phyloP scores from a whole-genome alignment of 805 yeast genomes.

The Pichia insulana region DNA sequence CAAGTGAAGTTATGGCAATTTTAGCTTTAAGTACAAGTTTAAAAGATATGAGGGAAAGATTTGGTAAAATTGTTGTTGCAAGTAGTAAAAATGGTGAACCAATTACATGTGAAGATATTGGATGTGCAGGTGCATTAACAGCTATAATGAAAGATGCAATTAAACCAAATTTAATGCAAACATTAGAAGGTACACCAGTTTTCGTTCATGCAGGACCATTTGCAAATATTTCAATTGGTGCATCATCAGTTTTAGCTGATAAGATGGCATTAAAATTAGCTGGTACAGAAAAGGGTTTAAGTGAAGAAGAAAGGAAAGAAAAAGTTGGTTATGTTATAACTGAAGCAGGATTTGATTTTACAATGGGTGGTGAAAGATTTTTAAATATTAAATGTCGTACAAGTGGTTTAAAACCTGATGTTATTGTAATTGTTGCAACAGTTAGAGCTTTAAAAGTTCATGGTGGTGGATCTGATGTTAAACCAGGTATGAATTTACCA shows the following conservation, averaged over 20 bases:
- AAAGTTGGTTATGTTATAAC: conserved; percentile 83
- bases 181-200: conserved; percentile 95
- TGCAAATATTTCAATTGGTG: conserved; percentile 96
- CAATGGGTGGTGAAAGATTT: conserved; percentile 98
- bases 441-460: conserved; percentile 94
- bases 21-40: conserved; percentile 75
- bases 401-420: conserved; percentile 80
- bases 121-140: conserved; percentile 92
- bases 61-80: conserved; percentile 87
- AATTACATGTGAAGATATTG: conserved; percentile 88
- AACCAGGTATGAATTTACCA: conserved; percentile 86
- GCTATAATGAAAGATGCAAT: conserved; percentile 93
- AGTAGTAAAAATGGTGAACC: conserved; percentile 68
- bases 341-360: conserved; percentile 97
- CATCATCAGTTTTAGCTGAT: conserved; percentile 90
- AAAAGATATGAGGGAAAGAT: conserved; percentile 76
- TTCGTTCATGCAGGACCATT: conserved; percentile 97
- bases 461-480: conserved; percentile 96
- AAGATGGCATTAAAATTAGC: conserved; percentile 86
- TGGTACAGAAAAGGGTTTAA: conserved; percentile 45
- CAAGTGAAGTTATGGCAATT: conserved; percentile 94
- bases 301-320: conserved; percentile 24
- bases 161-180: conserved; percentile 95
- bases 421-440: conserved; percentile 90
- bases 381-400: conserved; percentile 92